Conservation (phyloP, 768 basidiomycete species). For the Psilocybe cyanescens region DNA sequence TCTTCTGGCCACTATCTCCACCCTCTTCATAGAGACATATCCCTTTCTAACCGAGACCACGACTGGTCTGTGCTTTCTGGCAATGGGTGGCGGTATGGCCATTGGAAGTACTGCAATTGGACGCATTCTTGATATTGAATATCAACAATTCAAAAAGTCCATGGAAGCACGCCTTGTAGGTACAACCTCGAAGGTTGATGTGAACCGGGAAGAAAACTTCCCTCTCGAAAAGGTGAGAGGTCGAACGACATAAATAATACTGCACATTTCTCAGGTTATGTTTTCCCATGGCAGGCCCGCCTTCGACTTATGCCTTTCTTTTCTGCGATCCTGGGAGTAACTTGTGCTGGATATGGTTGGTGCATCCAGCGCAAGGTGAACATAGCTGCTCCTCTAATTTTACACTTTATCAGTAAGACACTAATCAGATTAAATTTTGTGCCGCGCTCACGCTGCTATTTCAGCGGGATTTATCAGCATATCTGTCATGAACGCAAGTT, state of each 20-base stretch:
- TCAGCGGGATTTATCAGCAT: slow-evolving; percentile 55
- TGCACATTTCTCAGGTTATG: slow-evolving; percentile 18
- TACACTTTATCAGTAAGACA: slow-evolving; percentile 41
- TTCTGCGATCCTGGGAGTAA: slow-evolving; percentile 39
- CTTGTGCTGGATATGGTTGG: slow-evolving; percentile 65
- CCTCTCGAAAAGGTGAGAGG: slow-evolving; percentile 55
- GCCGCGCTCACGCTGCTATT: not conserved
- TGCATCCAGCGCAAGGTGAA: slow-evolving; percentile 50
- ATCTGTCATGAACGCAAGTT: slow-evolving; percentile 55
- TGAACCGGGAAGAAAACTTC: slow-evolving; percentile 40
- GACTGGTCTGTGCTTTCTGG: slow-evolving; percentile 79
- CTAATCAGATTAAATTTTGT: not conserved
- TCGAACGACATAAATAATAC: not conserved
- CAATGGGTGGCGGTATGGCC: slow-evolving; percentile 73
- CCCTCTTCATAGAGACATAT: slow-evolving; percentile 62
- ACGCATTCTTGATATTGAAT: slow-evolving; percentile 69
- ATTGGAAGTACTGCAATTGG: slow-evolving; percentile 65
- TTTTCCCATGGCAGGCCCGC: slow-evolving; percentile 42
- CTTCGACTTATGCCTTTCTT: slow-evolving; percentile 49
- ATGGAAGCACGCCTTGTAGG: slow-evolving; percentile 16
- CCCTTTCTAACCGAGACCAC: slow-evolving; percentile 61
- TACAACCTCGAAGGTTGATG: slow-evolving; percentile 9
- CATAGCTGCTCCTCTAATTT: slow-evolving; percentile 57
- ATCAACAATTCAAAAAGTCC: slow-evolving; percentile 42
- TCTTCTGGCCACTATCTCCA: slow-evolving; percentile 62